Base-by-base conservation (phyloP, 2,329 filamentous ascomycete genomes). In the Pseudocercospora musae region DNA sequence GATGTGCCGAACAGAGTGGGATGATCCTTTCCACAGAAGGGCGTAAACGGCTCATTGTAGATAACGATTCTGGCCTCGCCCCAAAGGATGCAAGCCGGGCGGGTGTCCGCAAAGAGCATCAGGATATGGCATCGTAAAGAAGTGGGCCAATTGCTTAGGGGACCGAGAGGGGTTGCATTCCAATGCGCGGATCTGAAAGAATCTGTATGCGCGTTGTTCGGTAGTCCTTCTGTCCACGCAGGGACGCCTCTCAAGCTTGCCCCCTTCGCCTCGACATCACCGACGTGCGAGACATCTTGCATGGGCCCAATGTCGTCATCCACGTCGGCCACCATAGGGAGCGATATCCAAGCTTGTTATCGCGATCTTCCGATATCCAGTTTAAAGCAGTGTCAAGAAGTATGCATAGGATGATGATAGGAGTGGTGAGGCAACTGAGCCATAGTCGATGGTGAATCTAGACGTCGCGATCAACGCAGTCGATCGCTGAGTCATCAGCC, bases 41-140 rank as follows among this genome's bases (percentile, higher is more conserved):
- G 64, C 4, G 74, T 67, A 23, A 76, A 77, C 0, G 68, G 63
- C 33, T 76, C 72, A 40, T 79, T 79, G 68, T 78, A 78, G 21
- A 78, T 56, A 65, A 76, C 74, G 20, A 69, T 71, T 9, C 71
- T 65, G 0, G 76, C 67, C 3, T 70, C 59, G 3, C 75, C 75
- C 73, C 65, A 72, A 49, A 65, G 69, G 11, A 72, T 29, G 18
- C 60, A 50, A 20, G 64, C 59, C 18, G 25, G 40, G 37, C 68
- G 57, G 33, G 57, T 62, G 53, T 70, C 68, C 18, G 69, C 59
- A 62, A 69, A 67, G 33, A 66, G 29, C 68, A 68, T 67, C n/a
- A 58, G 42, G 21, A 62, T 20, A 49, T 68, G n/a, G 25, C 25
- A 52, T n/a, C 48, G 21, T 15, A 52, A 29, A 25, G 48, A 8